Conservation (phyloP, 2,329 filamentous ascomycete genomes). For the Cladosporium velox region DNA sequence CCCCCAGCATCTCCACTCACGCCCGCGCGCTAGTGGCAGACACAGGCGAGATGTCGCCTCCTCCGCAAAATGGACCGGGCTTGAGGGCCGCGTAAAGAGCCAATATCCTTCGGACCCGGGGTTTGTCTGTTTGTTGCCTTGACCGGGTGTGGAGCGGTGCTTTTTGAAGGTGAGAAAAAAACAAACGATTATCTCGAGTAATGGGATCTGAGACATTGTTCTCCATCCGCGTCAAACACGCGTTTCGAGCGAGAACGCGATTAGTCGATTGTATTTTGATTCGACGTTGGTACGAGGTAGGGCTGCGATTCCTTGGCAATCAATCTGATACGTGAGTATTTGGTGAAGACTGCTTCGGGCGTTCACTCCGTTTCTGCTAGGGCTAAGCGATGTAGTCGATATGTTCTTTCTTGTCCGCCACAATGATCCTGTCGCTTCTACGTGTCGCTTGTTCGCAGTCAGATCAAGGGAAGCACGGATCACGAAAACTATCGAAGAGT, state of each 20-base stretch:
- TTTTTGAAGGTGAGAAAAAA: neutral
- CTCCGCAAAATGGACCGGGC: neutral
- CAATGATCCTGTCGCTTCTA: neutral
- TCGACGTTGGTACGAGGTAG: neutral
- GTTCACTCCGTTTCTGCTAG: neutral
- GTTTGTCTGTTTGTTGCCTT: neutral
- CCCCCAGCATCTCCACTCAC: constrained; percentile 10
- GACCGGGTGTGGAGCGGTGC: neutral
- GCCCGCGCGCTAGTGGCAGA: neutral
- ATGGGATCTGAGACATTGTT: neutral
- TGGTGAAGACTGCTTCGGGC: neutral
- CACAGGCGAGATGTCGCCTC: constrained; percentile 2
- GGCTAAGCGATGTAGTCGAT: neutral
- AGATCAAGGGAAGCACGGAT: neutral
- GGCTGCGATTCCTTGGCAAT: neutral
- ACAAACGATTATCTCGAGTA: neutral
- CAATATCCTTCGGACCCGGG: neutral
- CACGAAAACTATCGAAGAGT: neutral
- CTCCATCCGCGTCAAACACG: neutral
- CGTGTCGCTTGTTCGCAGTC: neutral
- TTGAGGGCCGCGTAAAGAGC: neutral
- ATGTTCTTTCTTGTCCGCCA: neutral
- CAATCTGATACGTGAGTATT: neutral
- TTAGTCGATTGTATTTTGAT: neutral
- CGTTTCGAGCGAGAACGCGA: neutral